Evolutionary conservation across 352 stramenopile genomes (phyloP), one percentile per base, ranked within the genome.

Genomic region (Phytopythium boreale): DNA sequence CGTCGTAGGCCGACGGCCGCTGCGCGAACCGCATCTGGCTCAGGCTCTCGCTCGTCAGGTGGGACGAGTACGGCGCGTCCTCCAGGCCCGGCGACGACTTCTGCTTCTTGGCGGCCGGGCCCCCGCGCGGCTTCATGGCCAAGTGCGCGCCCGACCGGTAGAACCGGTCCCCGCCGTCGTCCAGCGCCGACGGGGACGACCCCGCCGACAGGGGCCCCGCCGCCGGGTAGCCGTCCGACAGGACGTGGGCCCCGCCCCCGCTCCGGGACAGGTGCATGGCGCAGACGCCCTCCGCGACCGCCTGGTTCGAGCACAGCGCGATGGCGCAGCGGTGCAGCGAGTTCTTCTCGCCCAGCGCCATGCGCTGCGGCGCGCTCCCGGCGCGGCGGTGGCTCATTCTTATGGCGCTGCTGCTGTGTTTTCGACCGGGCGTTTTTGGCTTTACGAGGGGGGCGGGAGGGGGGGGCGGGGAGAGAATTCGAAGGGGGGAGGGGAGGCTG

Each of bases 271-370:
- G 71, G 58, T 94, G 85, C 70, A 92, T 84, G 41, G 82, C 75
- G 64, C 85, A 94, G 22, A 94, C 82, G 39, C 83, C 82, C 58
- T 92, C 76, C 12, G 85, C 82, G 41, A 91, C 80, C 19, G 85
- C 83, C 19, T 87, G 80, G 66, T 92, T 86, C 11, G 85, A 87
- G 75, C 85, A 94, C 20, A 94, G 69, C 43, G 79, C 82, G 62
- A 94, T 86, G 31, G 79, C 82, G 67, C 85, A 94, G 34, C 85
- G 83, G 62, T 93, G 84, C 26, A 93, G 79, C 34, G 79, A 87
- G 71, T 78, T 88, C 49, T 75, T 71, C 57, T 79, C 70, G 1
- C 43, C 43, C 8, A 27, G 19, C 58, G 36, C 31, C 37, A 69
- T 6, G 64, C 64, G 56, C 79, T 59, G 5, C 60, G 51, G n/a